Conservation (phyloP, 2,329 filamentous ascomycete genomes). For the Aspergillus spinulosporus region DNA sequence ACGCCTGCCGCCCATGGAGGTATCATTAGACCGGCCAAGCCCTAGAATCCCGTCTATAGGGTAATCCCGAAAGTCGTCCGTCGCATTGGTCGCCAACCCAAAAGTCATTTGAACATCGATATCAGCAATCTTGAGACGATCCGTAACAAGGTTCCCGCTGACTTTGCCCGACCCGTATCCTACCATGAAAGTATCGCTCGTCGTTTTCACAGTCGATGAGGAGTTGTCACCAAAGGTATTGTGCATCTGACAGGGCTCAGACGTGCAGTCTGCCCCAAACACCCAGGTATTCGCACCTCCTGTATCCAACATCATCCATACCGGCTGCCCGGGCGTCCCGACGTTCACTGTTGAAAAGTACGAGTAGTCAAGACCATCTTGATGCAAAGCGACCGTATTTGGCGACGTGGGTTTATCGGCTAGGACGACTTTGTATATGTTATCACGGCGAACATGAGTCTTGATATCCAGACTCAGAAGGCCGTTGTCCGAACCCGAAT, state of each 20-base stretch:
- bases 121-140: slow-evolving; percentile 67
- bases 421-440: slow-evolving; percentile 49
- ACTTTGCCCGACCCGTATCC: slow-evolving; percentile 77
- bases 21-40: slow-evolving; percentile 63
- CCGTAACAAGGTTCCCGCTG: slow-evolving; percentile 64
- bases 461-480: slow-evolving; percentile 40
- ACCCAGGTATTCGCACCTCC: slow-evolving; percentile 74
- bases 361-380: slow-evolving; percentile 56
- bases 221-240: slow-evolving; percentile 66
- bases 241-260: slow-evolving; percentile 67
- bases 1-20: slow-evolving; percentile 49
- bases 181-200: slow-evolving; percentile 61
- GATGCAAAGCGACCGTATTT: slow-evolving; percentile 53
- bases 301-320: slow-evolving; percentile 57
- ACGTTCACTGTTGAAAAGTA: slow-evolving; percentile 56
- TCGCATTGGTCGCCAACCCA: slow-evolving; percentile 70
- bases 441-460: slow-evolving; percentile 47
- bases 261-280: slow-evolving; percentile 69
- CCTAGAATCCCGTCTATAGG: slow-evolving; percentile 88
- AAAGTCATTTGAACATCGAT: slow-evolving; percentile 66
- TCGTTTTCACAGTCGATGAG: slow-evolving; percentile 63
- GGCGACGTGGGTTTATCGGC: slow-evolving; percentile 42
- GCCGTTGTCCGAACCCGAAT: slow-evolving; percentile 15
- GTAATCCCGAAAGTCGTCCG: slow-evolving; percentile 72
- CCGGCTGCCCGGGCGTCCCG: slow-evolving; percentile 51